Percentiles rank a stretch among this genome's conserved stretches.
Evolutionary conservation across 2,329 filamentous ascomycete species (phyloP).

Genomic region (Fusarium humuli): DNA sequence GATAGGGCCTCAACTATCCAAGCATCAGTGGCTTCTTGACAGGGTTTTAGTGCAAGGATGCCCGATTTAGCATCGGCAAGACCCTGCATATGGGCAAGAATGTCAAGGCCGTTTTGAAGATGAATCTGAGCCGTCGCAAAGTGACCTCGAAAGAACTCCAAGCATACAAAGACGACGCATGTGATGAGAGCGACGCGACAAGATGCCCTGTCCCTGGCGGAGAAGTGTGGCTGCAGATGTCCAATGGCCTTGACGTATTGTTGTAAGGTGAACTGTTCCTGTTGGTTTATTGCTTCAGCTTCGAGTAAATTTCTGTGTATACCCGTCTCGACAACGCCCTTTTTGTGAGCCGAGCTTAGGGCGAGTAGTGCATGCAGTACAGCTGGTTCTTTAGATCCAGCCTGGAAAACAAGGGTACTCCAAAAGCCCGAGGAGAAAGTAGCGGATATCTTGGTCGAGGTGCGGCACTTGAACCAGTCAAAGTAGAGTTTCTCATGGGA

Average conservation of each 20-base stretch:
- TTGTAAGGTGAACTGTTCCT: slow-evolving; percentile 44
- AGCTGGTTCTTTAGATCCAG: slow-evolving; percentile 52
- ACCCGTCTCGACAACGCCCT: slow-evolving; percentile 12
- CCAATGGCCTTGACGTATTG: slow-evolving; percentile 55
- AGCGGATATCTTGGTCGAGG: slow-evolving; percentile 52
- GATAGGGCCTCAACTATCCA: slow-evolving; percentile 58
- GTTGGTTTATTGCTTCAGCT: slow-evolving; percentile 7
- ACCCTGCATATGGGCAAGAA: slow-evolving; percentile 55
- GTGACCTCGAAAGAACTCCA: slow-evolving; percentile 37
- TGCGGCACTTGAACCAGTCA: slow-evolving; percentile 52
- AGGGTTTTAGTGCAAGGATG: slow-evolving; percentile 18
- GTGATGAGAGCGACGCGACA: slow-evolving; percentile 54
- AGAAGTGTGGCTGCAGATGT: slow-evolving; percentile 52
- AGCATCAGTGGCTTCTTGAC: slow-evolving; percentile 51
- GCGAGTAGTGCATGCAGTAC: slow-evolving; percentile 56
- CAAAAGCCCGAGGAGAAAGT: slow-evolving; percentile 54
- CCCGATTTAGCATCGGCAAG: slow-evolving; percentile 47
- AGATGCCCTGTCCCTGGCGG: slow-evolving; percentile 43
- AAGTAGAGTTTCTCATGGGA: slow-evolving; percentile 30
- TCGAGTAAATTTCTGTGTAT: slow-evolving; percentile 1
- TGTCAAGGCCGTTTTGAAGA: slow-evolving; percentile 33
- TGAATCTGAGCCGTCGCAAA: slow-evolving; percentile 37
- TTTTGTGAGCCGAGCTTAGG: slow-evolving; percentile 52
- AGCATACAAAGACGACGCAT: slow-evolving; percentile 35
- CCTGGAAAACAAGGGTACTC: slow-evolving; percentile 53